phyloP scores from a whole-genome alignment of 108 stramenopile species.

The Fragilariopsis cylindrus region DNA sequence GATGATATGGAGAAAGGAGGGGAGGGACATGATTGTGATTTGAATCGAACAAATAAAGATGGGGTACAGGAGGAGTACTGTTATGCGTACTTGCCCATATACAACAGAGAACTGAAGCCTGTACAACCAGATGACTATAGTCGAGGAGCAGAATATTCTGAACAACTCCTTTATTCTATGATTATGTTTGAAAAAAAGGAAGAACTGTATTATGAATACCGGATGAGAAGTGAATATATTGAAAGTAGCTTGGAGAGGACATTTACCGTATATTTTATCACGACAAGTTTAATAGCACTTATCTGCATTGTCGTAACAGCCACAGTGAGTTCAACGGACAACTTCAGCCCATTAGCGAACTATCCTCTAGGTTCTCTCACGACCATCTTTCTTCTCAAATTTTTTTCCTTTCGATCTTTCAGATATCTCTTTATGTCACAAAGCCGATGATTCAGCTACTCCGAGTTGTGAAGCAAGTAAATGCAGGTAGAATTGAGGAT shows the following conservation, averaged over 20 bases:
- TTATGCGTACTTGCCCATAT: conserved; percentile 26
- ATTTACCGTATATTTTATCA: conserved; percentile 21
- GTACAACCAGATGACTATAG: conserved; percentile 25
- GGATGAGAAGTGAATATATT: conserved; percentile 21
- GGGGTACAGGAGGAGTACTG: conserved; percentile 16
- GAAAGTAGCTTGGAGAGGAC: conserved; percentile 3
- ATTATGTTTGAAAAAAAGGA: conserved; percentile 22
- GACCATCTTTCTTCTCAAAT: not conserved
- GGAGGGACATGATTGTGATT: not conserved
- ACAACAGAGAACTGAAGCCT: conserved; percentile 16
- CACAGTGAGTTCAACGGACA: conserved; percentile 16
- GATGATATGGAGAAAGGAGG: conserved; percentile 20
- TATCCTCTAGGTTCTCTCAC: not conserved
- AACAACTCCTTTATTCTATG: conserved; percentile 29
- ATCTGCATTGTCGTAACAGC: conserved; percentile 28
- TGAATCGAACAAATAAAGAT: conserved; percentile 15
- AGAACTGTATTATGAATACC: conserved; percentile 20
- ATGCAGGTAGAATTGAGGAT: conserved; percentile 36
- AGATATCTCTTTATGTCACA: conserved; percentile 40
- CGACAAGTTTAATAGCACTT: conserved; percentile 20
- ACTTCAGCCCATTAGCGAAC: not conserved
- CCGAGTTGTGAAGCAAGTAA: conserved; percentile 43
- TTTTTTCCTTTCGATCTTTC: conserved; percentile 12
- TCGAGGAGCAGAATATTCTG: conserved; percentile 21
- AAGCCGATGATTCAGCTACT: conserved; percentile 39